Base-by-base conservation (phyloP, 352 stramenopile species). In the Globisporangium radiosum region DNA sequence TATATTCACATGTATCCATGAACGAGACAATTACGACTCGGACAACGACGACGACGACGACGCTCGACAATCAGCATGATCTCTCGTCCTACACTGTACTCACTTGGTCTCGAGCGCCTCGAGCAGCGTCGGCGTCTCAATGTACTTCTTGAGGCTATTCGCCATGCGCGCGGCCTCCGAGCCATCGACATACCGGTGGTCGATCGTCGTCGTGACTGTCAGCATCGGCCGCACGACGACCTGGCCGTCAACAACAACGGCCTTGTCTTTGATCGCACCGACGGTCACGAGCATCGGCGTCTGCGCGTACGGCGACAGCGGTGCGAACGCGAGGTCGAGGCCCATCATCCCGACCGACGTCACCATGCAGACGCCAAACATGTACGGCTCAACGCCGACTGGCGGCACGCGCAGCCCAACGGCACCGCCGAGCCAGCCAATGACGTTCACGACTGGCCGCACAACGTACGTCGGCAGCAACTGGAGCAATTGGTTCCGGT, bases 281-380 rank as follows among this genome's bases (percentile, higher is more conserved):
- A 92, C 73, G 8, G 73, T 87, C 33, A 92, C 66, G 15, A 92
- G 70, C 75, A 90, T 81, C 15, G 79, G 77, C 14, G 73, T 73
- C 54, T 89, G 75, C 33, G 76, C 66, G 61, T 81, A 89, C 48
- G 79, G 75, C 14, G 75, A 82, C 40, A 90, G 79, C 2, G 79
- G 77, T 1, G 77, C 78, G 47, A 86, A 89, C 17, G 77, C 79
- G 15, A 88, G 57, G 54, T 89, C 81, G 45, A 88, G 66, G 10
- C 76, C 77, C 77, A 88, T 85, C 73, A 86, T 84, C 3, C 80
- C 78, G 7, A 88, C 77, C 2, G 80, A 88, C 43, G 78, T 90
- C 42, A 92, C 78, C 70, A 89, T 81, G 61, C 72, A 82, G 53
- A 67, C 69, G 52, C 81, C 81, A 63, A 90, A 88, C 76, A 85